Conservation (phyloP, 805 yeast species). For the Yarrowia yakushimensis region DNA sequence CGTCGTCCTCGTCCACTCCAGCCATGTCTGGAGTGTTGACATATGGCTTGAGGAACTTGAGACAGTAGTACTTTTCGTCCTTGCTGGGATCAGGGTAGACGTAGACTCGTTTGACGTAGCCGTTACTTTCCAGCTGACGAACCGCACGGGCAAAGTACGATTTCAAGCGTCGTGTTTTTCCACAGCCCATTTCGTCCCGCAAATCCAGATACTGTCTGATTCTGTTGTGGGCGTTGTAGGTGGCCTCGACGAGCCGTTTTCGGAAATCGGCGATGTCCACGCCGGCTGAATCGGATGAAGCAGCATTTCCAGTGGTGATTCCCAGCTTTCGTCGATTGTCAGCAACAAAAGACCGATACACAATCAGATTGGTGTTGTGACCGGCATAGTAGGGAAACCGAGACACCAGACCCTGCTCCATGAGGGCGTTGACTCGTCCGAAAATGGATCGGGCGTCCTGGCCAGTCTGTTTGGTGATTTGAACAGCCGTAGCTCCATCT, state of each 20-base stretch:
- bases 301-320: conserved; percentile 6
- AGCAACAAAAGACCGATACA: conserved; percentile 39
- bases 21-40: conserved; percentile 36
- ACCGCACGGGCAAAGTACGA: conserved; percentile 33
- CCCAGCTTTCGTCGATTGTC: conserved; percentile 31
- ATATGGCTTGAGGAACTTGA: conserved; percentile 37
- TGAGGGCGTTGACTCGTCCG: conserved; percentile 37
- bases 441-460: conserved; percentile 43
- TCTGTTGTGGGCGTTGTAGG: conserved; percentile 37
- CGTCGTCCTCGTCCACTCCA: conserved; percentile 35
- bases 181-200: conserved; percentile 42
- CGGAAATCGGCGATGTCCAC: conserved; percentile 32
- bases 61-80: conserved; percentile 37
- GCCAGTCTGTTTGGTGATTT: conserved; percentile 38
- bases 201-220: conserved; percentile 39
- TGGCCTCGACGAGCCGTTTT: conserved; percentile 33
- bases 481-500: conserved; percentile 39
- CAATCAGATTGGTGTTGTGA: conserved; percentile 37
- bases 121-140: conserved; percentile 32
- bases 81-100: conserved; percentile 33
- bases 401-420: conserved; percentile 38
- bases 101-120: conserved; percentile 36
- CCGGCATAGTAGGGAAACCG: conserved; percentile 37
- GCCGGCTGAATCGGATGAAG: conserved; percentile 16
- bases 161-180: conserved; percentile 32